Percentiles rank a stretch among this genome's conserved stretches.
phyloP scores from a whole-genome alignment of 2,329 filamentous ascomycete species.

The Plectosphaerella plurivora region DNA sequence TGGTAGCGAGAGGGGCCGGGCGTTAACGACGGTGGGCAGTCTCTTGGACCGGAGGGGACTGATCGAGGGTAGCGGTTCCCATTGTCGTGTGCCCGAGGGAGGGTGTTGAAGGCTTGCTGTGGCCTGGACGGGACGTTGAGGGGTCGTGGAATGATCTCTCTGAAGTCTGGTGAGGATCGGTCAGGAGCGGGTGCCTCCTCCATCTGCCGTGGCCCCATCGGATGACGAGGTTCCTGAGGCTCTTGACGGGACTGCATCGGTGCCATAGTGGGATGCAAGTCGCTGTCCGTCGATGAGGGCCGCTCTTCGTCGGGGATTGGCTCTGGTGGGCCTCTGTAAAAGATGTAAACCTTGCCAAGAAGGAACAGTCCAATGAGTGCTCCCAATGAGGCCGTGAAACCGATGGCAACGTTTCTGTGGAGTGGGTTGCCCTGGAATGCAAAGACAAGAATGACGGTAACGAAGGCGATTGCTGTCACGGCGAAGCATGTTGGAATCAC shows the following conservation, averaged over 20 bases:
- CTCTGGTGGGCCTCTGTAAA: constrained; percentile 4
- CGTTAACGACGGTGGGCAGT: no score
- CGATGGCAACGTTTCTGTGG: neutral
- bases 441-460: constrained; percentile 7
- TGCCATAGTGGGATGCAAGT: neutral
- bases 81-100: no score
- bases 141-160: no score
- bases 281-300: neutral
- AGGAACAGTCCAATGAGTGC: constrained; percentile 6
- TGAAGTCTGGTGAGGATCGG: no score
- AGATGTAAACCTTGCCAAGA: constrained; percentile 4
- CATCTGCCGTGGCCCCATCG: no score
- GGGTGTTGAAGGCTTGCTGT: no score
- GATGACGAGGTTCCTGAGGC: no score
- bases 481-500: constrained; percentile 4
- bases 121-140: no score
- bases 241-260: neutral
- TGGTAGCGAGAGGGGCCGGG: no score
- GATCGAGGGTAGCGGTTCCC: no score
- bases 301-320: neutral
- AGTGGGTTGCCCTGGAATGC: constrained; percentile 3
- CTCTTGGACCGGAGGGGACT: no score
- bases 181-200: no score
- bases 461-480: constrained; percentile 5
- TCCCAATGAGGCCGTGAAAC: neutral